These are phyloP conservation scores for Verbascum thapsus DNA, from an alignment of 257 asterid species.

Conservation along the genomic window DNA sequence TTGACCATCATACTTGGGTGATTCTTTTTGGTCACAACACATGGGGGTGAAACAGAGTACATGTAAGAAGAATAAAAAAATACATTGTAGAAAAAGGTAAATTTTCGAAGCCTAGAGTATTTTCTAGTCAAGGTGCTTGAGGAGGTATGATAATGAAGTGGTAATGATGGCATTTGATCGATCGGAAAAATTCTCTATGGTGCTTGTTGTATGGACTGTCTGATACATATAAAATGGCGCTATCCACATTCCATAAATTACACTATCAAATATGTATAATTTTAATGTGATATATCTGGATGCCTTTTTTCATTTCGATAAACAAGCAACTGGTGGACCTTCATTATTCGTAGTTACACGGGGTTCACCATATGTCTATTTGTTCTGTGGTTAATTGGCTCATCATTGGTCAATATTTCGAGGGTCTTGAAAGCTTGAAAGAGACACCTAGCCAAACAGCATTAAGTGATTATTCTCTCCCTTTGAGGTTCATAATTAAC, in stretches of 20 bases:
- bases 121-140: constrained; percentile 21
- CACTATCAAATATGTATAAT: background rate
- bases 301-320: constrained; percentile 6
- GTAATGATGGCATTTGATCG: constrained; percentile 10
- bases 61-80: background rate
- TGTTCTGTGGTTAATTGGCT: constrained; percentile 13
- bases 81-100: background rate
- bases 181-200: background rate
- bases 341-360: constrained; percentile 9
- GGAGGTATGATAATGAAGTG: constrained; percentile 22
- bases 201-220: background rate
- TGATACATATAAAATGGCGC: background rate
- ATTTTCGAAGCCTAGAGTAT: constrained; percentile 11
- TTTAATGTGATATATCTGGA: background rate
- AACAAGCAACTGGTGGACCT: constrained; percentile 4
- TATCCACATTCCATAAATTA: background rate
- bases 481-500: constrained; percentile 23
- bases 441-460: constrained; percentile 15
- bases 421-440: constrained; percentile 23
- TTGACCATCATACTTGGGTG: constrained; percentile 11
- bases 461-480: constrained; percentile 17
- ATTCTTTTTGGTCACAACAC: too few species aligned
- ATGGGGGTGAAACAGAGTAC: constrained; percentile 14
- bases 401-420: constrained; percentile 9
- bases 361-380: constrained; percentile 14